A percentile compares a stretch with the other conserved stretches of the same genome.
phyloP scores from a whole-genome alignment of 1,284 basidiomycete genomes.

The Microbotryum saponariae region DNA sequence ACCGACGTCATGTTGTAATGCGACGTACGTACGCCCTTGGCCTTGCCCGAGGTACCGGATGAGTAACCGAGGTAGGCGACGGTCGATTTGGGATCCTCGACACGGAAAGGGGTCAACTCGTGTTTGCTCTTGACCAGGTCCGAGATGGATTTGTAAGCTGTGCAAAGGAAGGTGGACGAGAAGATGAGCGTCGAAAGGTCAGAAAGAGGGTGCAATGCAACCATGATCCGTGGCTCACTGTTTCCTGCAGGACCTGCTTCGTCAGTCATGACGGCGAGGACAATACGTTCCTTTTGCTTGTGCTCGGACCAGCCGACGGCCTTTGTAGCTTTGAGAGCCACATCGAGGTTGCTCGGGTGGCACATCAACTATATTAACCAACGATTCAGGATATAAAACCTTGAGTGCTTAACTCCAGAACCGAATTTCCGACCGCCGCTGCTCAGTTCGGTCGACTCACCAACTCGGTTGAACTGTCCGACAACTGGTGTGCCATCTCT shows the following conservation, averaged over 20 bases:
- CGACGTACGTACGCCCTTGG: slow-evolving; percentile 35
- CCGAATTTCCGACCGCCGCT: background rate
- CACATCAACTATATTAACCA: slow-evolving; percentile 19
- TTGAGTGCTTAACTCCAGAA: too few species aligned
- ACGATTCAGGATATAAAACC: too few species aligned
- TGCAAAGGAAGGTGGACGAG: too few species aligned
- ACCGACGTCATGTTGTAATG: slow-evolving; percentile 32
- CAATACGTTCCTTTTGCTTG: slow-evolving; percentile 25
- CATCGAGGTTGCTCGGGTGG: slow-evolving; percentile 24
- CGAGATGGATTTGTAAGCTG: slow-evolving; percentile 5
- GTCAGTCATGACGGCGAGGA: slow-evolving; percentile 23
- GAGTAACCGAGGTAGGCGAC: slow-evolving; percentile 34
- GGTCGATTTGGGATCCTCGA: slow-evolving; percentile 18
- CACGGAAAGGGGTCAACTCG: background rate
- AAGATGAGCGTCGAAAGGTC: too few species aligned
- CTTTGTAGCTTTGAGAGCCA: slow-evolving; percentile 28
- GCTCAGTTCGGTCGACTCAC: background rate
- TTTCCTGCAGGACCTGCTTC: slow-evolving; percentile 17
- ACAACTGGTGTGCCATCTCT: slow-evolving; percentile 32
- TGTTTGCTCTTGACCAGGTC: background rate
- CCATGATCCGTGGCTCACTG: background rate
- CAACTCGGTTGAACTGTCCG: slow-evolving; percentile 22
- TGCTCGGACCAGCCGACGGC: slow-evolving; percentile 28
- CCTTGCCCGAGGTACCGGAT: slow-evolving; percentile 32
- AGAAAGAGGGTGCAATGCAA: too few species aligned